Base-by-base conservation (phyloP, 495 filamentous ascomycete species). In the Parathielavia hyrcaniae region DNA sequence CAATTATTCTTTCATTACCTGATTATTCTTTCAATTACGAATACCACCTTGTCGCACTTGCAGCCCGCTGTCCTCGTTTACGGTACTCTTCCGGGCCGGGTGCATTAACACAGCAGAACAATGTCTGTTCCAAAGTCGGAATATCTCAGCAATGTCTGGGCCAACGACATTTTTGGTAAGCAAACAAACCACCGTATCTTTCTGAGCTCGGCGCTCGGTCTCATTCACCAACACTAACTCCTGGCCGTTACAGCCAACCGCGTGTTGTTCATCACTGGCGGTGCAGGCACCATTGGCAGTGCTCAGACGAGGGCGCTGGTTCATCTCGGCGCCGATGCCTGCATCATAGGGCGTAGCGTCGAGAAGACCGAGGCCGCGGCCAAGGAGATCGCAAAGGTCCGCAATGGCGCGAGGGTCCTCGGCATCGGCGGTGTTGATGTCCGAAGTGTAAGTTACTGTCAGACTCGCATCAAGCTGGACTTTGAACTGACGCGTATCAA, bases 261-360 rank as follows among this genome's bases (percentile, higher is more conserved):
- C 68, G 91, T 97, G 19, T 80, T 97, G 61, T 92, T 97, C 77
- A 95, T 95, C 67, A 98, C 93, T 30, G 93, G 93, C 41, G 93
- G 93, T 52, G 89, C 89, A 1, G 93, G 93, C 39, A 86, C 89
- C 14, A 98, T 98, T 63, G 95, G 93, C 72, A 91, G 87, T 63
- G 90, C 86, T 10, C 93, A 97, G 72, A 93, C 96, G 40, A 83
- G 89, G 53, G 93, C 91, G 16, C 71, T 98, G 40, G 89, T 98
- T 16, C 79, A 91, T 53, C 87, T 98, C 35, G 93, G 93, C 56
- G 91, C 90, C 39, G 86, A 97, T 63, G 93, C 93, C 35, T 92
- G 87, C 70, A 97, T 98, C 65, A 81, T 96, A 46, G 93, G 93
- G 41, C 85, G 93, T 50, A 96, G 88, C 65, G 83, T 85, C n/a